These are phyloP conservation scores for Lignosus rhinocerotis DNA, from an alignment of 1,284 basidiomycete species.

Conservation along the genomic window DNA sequence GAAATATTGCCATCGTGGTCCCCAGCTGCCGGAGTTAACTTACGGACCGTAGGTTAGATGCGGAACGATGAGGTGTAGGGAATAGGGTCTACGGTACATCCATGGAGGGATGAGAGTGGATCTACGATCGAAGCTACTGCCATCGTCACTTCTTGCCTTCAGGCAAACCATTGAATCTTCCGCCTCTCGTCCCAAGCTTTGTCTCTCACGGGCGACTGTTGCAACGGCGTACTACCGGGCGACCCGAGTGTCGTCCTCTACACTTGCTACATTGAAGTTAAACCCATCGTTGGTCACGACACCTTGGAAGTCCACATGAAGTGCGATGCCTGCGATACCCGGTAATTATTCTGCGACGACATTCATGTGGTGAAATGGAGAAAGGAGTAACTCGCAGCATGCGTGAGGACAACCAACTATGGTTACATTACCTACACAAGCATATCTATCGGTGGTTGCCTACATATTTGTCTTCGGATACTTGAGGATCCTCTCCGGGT, in stretches of 20 bases:
- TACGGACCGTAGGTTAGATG: too few relatives aligned
- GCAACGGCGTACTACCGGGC: slow-evolving; percentile 2
- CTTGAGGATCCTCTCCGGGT: slow-evolving; percentile 2
- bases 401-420: slow-evolving; percentile 25
- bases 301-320: neutral
- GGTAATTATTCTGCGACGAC: too few relatives aligned
- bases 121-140: neutral
- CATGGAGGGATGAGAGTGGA: too few relatives aligned
- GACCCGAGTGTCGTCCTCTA: too few relatives aligned
- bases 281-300: neutral
- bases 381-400: slow-evolving; percentile 11
- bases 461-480: slow-evolving; percentile 13
- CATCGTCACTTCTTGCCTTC: slow-evolving; percentile 6
- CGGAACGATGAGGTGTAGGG: too few relatives aligned
- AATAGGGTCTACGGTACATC: too few relatives aligned
- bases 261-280: too few relatives aligned
- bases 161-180: slow-evolving; percentile 5
- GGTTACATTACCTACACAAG: slow-evolving; percentile 20
- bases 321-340: neutral
- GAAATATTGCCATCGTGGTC: too few relatives aligned
- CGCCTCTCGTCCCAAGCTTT: slow-evolving; percentile 6
- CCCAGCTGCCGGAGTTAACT: too few relatives aligned
- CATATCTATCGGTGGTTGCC: slow-evolving; percentile 17
- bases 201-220: slow-evolving; percentile 14
- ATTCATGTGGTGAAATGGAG: too few relatives aligned